Conservation (phyloP, 116 monocot species). For the Dioscorea cayenensis region DNA sequence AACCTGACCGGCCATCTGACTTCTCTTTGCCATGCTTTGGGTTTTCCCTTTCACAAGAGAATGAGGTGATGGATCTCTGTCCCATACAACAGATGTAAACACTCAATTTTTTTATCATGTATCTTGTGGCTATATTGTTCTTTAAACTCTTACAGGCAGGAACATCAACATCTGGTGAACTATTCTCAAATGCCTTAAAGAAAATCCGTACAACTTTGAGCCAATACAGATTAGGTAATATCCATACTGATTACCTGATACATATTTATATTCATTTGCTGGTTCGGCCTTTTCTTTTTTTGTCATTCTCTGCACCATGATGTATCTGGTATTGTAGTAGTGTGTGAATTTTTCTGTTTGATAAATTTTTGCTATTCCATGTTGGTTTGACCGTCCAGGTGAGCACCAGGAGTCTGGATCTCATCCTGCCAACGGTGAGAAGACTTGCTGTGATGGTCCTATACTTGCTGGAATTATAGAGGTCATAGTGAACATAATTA, state of each 20-base stretch:
- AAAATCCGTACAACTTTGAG: slow-evolving; percentile 50
- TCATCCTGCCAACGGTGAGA: slow-evolving; percentile 34
- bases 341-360: background rate
- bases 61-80: slow-evolving; percentile 43
- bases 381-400: slow-evolving; percentile 27
- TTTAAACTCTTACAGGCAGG: slow-evolving; percentile 29
- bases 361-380: slow-evolving; percentile 1
- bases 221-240: slow-evolving; percentile 49
- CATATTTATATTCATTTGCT: background rate
- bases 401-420: slow-evolving; percentile 29
- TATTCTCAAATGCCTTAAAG: slow-evolving; percentile 65
- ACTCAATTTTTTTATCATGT: background rate
- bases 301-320: background rate
- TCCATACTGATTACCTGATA: background rate
- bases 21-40: slow-evolving; percentile 61
- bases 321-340: no score
- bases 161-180: slow-evolving; percentile 42
- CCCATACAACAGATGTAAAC: background rate
- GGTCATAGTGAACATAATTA: slow-evolving; percentile 52
- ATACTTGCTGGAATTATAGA: slow-evolving; percentile 56
- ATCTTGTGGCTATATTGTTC: background rate
- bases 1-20: slow-evolving; percentile 43
- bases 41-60: slow-evolving; percentile 82
- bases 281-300: background rate
- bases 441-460: slow-evolving; percentile 11